Evolutionary conservation across 1,139 yeast genomes (phyloP).

Genomic region (Pichia sp.): DNA sequence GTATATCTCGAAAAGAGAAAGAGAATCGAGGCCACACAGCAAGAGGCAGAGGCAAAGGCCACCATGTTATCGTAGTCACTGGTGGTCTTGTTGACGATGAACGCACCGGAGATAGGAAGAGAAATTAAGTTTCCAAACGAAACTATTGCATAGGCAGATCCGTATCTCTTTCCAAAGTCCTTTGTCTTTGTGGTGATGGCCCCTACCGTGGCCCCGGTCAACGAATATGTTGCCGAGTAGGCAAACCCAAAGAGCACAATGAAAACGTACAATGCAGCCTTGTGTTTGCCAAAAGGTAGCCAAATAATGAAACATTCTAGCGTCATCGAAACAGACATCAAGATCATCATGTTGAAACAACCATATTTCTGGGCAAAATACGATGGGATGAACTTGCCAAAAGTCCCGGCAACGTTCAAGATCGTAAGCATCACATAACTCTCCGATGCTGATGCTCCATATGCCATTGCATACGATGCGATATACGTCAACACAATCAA

Average conservation of each 20-base stretch:
- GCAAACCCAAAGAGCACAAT: conserved; percentile 40
- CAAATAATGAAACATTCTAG: conserved; percentile 41
- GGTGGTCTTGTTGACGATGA: conserved; percentile 35
- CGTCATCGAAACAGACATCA: conserved; percentile 40
- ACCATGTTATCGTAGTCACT: conserved; percentile 34
- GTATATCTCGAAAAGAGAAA: conserved; percentile 34
- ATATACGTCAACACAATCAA: conserved; percentile 38
- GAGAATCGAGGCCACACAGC: conserved; percentile 30
- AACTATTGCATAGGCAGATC: conserved; percentile 63
- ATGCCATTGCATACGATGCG: conserved; percentile 49
- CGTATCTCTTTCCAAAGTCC: conserved; percentile 65
- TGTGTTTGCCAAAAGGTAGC: conserved; percentile 47
- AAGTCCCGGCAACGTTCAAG: conserved; percentile 52
- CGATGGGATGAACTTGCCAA: conserved; percentile 57
- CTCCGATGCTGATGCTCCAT: conserved; percentile 46
- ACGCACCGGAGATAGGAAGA: conserved; percentile 51
- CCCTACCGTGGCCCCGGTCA: conserved; percentile 43
- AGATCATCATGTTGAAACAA: conserved; percentile 49
- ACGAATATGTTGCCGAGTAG: conserved; percentile 29
- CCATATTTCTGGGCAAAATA: conserved; percentile 51
- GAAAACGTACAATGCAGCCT: conserved; percentile 40
- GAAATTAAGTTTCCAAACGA: conserved; percentile 55
- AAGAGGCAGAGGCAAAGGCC: conserved; percentile 34
- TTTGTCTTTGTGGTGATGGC: conserved; percentile 57
- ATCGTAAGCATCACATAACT: conserved; percentile 50